phyloP scores from a whole-genome alignment of 768 basidiomycete genomes.

The Hericium coralloides region DNA sequence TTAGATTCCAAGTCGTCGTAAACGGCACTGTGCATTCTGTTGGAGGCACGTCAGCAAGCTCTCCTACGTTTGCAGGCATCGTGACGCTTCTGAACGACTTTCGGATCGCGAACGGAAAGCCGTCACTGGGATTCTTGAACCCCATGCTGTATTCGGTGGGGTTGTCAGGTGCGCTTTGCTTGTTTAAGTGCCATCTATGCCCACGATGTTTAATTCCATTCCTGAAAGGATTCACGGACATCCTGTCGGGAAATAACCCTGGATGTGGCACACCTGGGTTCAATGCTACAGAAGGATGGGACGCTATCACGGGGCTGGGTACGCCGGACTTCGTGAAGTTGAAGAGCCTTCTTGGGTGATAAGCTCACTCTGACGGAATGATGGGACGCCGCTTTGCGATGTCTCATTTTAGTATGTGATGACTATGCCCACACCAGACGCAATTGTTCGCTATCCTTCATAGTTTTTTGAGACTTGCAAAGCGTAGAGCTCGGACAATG shows the following conservation, averaged over 20 bases:
- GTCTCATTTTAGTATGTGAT: too few species aligned
- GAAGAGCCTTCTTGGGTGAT: not conserved
- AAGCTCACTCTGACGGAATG: not conserved
- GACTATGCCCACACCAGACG: too few species aligned
- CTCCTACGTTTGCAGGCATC: constrained; percentile 49
- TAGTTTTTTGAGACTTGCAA: too few species aligned
- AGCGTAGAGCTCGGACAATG: too few species aligned
- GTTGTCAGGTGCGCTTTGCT: not conserved
- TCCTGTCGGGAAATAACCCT: constrained; percentile 2
- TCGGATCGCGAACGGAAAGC: constrained; percentile 31
- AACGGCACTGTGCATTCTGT: constrained; percentile 25
- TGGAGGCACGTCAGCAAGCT: constrained; percentile 48
- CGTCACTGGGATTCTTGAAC: constrained; percentile 56
- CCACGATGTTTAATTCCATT: not conserved
- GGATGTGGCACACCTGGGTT: constrained; percentile 13
- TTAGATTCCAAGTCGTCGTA: constrained; percentile 34
- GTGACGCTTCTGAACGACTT: constrained; percentile 39
- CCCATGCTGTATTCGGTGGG: constrained; percentile 43
- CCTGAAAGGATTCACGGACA: not conserved
- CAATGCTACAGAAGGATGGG: constrained; percentile 9
- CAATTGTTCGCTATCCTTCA: too few species aligned
- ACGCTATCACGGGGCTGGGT: constrained; percentile 2
- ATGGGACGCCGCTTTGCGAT: too few species aligned
- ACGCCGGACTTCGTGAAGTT: not conserved
- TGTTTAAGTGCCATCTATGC: not conserved